Evolutionary conservation across 306 rosid species (phyloP).

Genomic region (Macrotyloma uniflorum): DNA sequence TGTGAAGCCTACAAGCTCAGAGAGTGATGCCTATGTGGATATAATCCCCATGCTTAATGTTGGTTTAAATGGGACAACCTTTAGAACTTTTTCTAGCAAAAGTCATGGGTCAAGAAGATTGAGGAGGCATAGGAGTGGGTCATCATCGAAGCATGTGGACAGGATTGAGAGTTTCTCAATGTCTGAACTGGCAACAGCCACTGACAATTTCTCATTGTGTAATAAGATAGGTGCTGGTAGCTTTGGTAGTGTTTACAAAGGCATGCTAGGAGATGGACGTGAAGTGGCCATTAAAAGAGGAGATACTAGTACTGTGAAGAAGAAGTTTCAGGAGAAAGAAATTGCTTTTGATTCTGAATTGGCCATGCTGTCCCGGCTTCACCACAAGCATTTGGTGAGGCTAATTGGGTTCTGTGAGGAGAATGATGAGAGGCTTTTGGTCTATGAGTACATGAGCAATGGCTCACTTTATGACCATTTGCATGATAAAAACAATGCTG

Average conservation of each 20-base stretch:
- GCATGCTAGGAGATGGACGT: slow-evolving; percentile 45
- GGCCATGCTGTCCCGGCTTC: slow-evolving; percentile 48
- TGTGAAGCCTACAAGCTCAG: slow-evolving; percentile 42
- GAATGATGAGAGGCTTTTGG: slow-evolving; percentile 50
- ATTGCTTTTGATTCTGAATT: slow-evolving; percentile 55
- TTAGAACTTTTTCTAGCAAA: slow-evolving; percentile 45
- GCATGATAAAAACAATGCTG: slow-evolving; percentile 41
- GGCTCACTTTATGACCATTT: slow-evolving; percentile 53
- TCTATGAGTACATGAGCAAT: slow-evolving; percentile 53
- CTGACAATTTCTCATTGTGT: slow-evolving; percentile 37
- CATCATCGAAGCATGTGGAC: slow-evolving; percentile 48
- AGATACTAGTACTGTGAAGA: slow-evolving; percentile 37
- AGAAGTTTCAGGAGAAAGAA: slow-evolving; percentile 57
- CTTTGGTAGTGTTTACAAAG: slow-evolving; percentile 55
- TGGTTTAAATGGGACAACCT: slow-evolving; percentile 26
- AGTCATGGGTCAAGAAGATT: slow-evolving; percentile 37
- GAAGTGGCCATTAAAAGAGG: slow-evolving; percentile 57
- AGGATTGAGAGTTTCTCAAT: slow-evolving; percentile 43
- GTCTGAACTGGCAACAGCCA: slow-evolving; percentile 40
- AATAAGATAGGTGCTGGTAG: slow-evolving; percentile 54
- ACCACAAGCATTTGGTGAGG: slow-evolving; percentile 57
- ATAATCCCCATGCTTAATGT: slow-evolving; percentile 28
- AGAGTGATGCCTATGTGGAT: slow-evolving; percentile 34
- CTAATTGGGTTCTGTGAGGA: slow-evolving; percentile 58
- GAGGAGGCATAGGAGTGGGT: slow-evolving; percentile 43